Percentiles rank a stretch among this genome's conserved stretches.
Conservation (phyloP, 257 asterid genomes). For the Euphrasia confusa region DNA sequence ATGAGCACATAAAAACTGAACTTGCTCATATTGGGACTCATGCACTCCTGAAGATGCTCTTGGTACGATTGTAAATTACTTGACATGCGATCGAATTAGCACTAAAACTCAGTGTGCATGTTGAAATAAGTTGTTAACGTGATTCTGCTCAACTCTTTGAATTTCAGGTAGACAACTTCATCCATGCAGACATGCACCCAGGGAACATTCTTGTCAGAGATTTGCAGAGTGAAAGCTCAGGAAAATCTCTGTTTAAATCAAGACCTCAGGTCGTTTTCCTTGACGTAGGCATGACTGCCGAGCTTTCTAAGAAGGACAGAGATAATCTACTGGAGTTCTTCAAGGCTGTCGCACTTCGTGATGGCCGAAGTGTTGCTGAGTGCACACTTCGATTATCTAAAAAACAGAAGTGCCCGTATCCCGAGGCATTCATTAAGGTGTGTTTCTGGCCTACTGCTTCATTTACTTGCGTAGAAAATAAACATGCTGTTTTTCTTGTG, state of each 20-base stretch:
- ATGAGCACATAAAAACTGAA: slow-evolving; percentile 46
- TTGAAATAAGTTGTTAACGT: neutral
- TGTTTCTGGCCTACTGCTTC: slow-evolving; percentile 22
- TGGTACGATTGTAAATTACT: too few relatives aligned
- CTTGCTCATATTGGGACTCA: slow-evolving; percentile 87
- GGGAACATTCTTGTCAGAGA: slow-evolving; percentile 88
- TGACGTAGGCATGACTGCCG: slow-evolving; percentile 98
- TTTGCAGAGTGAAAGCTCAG: slow-evolving; percentile 34
- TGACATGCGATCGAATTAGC: too few relatives aligned
- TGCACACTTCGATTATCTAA: slow-evolving; percentile 74
- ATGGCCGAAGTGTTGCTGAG: slow-evolving; percentile 81
- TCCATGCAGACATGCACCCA: slow-evolving; percentile 98
- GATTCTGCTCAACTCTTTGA: slow-evolving; percentile 13
- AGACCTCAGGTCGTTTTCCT: slow-evolving; percentile 83
- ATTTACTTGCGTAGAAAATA: neutral
- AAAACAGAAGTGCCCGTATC: slow-evolving; percentile 77
- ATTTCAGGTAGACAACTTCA: slow-evolving; percentile 81
- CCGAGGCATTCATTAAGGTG: slow-evolving; percentile 75
- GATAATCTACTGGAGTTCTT: slow-evolving; percentile 66
- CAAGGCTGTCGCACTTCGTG: slow-evolving; percentile 88
- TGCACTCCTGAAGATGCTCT: slow-evolving; percentile 32
- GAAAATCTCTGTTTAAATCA: slow-evolving; percentile 52
- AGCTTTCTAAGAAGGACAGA: slow-evolving; percentile 65
- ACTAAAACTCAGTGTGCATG: too few relatives aligned
- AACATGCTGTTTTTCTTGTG: slow-evolving; percentile 1